Percentiles rank a stretch among this genome's conserved stretches.
phyloP scores from a whole-genome alignment of 768 basidiomycete genomes.

The Trametes gibbosa region DNA sequence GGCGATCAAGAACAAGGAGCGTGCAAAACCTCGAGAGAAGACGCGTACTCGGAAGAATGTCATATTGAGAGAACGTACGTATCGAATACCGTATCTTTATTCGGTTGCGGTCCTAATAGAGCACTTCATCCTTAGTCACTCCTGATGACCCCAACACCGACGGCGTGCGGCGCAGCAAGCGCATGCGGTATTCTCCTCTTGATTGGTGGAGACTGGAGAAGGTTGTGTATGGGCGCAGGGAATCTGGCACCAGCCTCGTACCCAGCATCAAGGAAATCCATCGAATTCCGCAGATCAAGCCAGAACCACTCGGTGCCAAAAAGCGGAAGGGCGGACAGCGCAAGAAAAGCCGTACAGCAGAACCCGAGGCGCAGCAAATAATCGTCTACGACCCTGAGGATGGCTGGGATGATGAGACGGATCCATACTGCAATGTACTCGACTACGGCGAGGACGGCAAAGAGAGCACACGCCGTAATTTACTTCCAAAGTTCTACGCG shows the following conservation, averaged over 20 bases:
- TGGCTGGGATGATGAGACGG: conserved; percentile 86
- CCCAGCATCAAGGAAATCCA: conserved; percentile 67
- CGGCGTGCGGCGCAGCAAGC: conserved; percentile 68
- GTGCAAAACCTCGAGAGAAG: conserved; percentile 15
- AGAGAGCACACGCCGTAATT: conserved; percentile 73
- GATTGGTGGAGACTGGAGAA: conserved; percentile 94
- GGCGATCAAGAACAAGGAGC: conserved; percentile 36
- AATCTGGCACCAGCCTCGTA: conserved; percentile 50
- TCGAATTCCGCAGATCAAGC: conserved; percentile 49
- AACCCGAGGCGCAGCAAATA: conserved; percentile 41
- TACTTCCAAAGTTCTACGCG: not conserved
- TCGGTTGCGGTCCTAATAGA: not conserved
- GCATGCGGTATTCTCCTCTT: conserved; percentile 69
- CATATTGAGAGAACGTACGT: conserved; percentile 27
- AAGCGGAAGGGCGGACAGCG: conserved; percentile 34
- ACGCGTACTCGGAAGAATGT: conserved; percentile 17
- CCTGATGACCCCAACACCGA: conserved; percentile 29
- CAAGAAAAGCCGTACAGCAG: conserved; percentile 37
- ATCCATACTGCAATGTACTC: conserved; percentile 60
- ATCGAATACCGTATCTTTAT: not conserved
- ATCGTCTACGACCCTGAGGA: conserved; percentile 42
- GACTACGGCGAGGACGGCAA: conserved; percentile 55
- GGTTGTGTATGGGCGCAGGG: conserved; percentile 72
- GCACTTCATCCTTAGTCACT: conserved; percentile 17
- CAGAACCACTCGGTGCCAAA: conserved; percentile 45